Evolutionary conservation across 352 stramenopile genomes (phyloP).

Genomic region (Thraustochytrium sp.): DNA sequence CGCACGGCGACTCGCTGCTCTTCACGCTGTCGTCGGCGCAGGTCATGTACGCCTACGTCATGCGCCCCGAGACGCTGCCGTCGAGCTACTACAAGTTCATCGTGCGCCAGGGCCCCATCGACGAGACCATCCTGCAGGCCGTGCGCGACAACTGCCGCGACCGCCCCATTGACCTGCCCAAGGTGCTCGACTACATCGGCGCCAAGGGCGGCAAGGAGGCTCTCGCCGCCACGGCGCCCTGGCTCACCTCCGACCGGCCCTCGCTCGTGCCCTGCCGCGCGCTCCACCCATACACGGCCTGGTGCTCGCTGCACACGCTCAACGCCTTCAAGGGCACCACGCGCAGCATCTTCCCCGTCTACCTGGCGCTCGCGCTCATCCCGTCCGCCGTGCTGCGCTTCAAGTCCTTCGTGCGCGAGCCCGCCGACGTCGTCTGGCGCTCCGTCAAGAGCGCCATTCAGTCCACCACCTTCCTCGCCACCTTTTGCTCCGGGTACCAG

Average conservation of each 20-base stretch:
- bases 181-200: constrained; percentile 3
- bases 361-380: constrained; percentile 32
- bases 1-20: constrained; percentile 67
- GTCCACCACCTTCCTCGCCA: constrained; percentile 33
- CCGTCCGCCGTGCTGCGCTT: constrained; percentile 29
- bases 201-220: constrained; percentile 6
- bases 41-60: constrained; percentile 45
- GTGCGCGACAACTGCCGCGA: constrained; percentile 24
- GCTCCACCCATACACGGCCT: constrained; percentile 28
- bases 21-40: constrained; percentile 57
- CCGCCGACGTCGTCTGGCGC: not conserved
- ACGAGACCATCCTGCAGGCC: constrained; percentile 25
- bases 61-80: constrained; percentile 39
- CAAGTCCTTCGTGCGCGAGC: constrained; percentile 13
- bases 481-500: constrained; percentile 34
- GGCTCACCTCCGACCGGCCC: constrained; percentile 5
- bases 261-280: constrained; percentile 6
- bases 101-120: constrained; percentile 32
- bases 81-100: constrained; percentile 46
- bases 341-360: constrained; percentile 36
- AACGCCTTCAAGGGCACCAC: constrained; percentile 31
- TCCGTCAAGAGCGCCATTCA: constrained; percentile 13
- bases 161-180: constrained; percentile 27
- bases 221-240: not conserved
- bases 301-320: constrained; percentile 5